Base-by-base conservation (phyloP, 108 stramenopile genomes). In the Nitzschia sp. region DNA sequence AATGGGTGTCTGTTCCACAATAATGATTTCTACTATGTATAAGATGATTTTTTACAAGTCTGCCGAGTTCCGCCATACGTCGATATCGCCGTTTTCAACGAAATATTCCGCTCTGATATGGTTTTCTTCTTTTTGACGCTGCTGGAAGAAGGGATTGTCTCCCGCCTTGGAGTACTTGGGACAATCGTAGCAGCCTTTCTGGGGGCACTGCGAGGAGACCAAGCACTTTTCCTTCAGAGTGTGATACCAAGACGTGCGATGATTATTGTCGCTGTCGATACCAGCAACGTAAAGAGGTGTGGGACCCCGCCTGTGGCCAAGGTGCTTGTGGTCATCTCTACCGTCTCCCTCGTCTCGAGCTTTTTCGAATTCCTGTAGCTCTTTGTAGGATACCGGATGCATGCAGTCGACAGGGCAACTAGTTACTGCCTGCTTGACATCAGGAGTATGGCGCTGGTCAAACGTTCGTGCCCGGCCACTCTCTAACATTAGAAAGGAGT, bases 371-470 rank as follows among this genome's bases (percentile, higher is more conserved):
- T 90, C 83, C 53, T 83, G 75, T 46, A 93, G 54, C 71, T 88
- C 86, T 27, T 86, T 77, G 76, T 68, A 89, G 0, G 80, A 71
- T 4, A 93, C 80, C 25, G 59, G 59, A 53, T 93, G 89, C 92
- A 93, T 93, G 69, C 92, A 93, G 29, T 66, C 73, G 9, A 89
- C 92, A 8, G 92, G 92, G 55, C 92, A 93, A n/a, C 73, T 62
- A 34, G 73, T 45, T 5, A 90, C 85, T 31, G 89, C 89, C 6
- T 61, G 50, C 21, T 78, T 73, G 30, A 93, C 81, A 58, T 90
- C 92, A n/a, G 63, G 63, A 9, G 71, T 33, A 26, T 55, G 71
- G 38, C 78, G 76, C 33, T 93, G 92, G 2, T 63, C 55, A 70
- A 79, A 93, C 0, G 87, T 86, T 53, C 92, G 58, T 0, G 92